phyloP scores from a whole-genome alignment of 805 yeast species.

The Groenewaldozyma salmanticensis region DNA sequence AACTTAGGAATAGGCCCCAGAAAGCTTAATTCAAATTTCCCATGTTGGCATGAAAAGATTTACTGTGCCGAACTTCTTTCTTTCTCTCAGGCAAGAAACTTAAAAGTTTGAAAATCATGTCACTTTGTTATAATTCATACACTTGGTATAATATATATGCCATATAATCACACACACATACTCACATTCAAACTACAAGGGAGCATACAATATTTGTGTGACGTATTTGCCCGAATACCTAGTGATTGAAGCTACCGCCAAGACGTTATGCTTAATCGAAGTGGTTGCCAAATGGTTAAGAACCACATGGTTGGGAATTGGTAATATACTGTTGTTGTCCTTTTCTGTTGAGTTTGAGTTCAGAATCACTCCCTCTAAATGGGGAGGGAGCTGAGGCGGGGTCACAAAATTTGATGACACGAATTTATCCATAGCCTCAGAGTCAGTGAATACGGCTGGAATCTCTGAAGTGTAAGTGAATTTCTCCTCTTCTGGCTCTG shows the following conservation, averaged over 20 bases:
- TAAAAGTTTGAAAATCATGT: no score
- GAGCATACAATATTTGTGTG: conserved; percentile 88
- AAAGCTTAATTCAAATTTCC: no score
- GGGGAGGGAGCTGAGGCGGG: conserved; percentile 97
- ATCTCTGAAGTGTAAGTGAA: conserved; percentile 37
- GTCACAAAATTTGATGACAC: conserved; percentile 43
- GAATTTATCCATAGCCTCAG: conserved; percentile 35
- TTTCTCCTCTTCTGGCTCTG: conserved; percentile 60
- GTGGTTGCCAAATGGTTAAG: conserved; percentile 90
- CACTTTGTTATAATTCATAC: no score
- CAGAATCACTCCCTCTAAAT: conserved; percentile 83
- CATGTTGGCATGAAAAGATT: no score
- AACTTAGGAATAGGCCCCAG: no score
- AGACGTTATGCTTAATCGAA: conserved; percentile 82
- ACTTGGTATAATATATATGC: no score
- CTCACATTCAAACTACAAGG: conserved; percentile 39
- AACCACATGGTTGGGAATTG: conserved; percentile 91
- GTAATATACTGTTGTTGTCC: conserved; percentile 78
- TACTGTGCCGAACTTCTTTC: no score
- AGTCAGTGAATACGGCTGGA: conserved; percentile 33
- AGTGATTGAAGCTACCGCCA: conserved; percentile 86
- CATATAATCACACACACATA: no score
- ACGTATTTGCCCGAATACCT: conserved; percentile 85
- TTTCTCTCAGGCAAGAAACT: no score
- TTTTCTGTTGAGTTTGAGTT: conserved; percentile 65